Conservation (phyloP, 1,284 basidiomycete species). For the Meripilus lineatus region DNA sequence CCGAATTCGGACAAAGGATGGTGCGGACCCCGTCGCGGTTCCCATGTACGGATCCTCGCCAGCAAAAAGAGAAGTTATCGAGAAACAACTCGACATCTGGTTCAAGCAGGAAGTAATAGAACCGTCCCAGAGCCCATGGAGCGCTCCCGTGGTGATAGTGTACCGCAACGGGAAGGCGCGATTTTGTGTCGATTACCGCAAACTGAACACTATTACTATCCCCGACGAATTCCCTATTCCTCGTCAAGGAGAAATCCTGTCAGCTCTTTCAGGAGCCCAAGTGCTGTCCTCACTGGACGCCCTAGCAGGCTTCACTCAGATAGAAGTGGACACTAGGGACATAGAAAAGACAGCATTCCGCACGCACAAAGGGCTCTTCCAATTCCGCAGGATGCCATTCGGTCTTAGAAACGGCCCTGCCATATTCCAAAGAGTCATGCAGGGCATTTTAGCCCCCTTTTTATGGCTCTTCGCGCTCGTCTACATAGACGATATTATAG, state of each 20-base stretch:
- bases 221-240: slow-evolving; percentile 40
- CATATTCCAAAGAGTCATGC: slow-evolving; percentile 38
- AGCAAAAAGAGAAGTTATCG: slow-evolving; percentile 26
- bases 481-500: slow-evolving; percentile 34
- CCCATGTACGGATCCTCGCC: slow-evolving; percentile 20
- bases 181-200: slow-evolving; percentile 30
- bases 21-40: background rate
- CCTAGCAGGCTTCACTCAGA: slow-evolving; percentile 36
- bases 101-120: slow-evolving; percentile 27
- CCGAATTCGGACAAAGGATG: slow-evolving; percentile 1
- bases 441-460: slow-evolving; percentile 31
- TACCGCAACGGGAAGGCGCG: slow-evolving; percentile 29
- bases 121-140: slow-evolving; percentile 30
- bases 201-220: slow-evolving; percentile 29
- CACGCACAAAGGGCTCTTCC: slow-evolving; percentile 34
- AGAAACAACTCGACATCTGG: slow-evolving; percentile 27
- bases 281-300: slow-evolving; percentile 34
- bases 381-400: slow-evolving; percentile 40
- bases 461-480: slow-evolving; percentile 37
- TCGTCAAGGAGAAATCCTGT: slow-evolving; percentile 33
- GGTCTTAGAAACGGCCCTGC: slow-evolving; percentile 35
- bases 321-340: slow-evolving; percentile 26
- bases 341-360: slow-evolving; percentile 34
- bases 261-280: slow-evolving; percentile 28
- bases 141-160: slow-evolving; percentile 27